Conservation (phyloP, 371 early-diverging fungal genomes). For the Batkoa obscura region DNA sequence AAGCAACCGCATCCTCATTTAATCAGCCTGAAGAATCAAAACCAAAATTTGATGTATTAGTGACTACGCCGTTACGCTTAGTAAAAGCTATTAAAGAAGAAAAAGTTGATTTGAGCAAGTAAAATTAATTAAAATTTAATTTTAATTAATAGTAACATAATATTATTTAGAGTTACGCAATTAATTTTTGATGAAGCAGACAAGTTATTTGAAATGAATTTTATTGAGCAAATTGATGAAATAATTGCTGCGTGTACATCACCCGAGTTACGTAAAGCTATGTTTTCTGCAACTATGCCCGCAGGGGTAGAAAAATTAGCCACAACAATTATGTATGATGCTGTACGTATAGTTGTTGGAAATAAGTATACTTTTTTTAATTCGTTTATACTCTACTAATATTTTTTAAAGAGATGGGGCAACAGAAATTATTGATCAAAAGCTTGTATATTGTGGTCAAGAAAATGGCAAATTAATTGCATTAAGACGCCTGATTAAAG, state of each 20-base stretch:
- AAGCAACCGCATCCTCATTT: constrained; percentile 40
- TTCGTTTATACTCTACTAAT: not conserved
- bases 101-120: constrained; percentile 50
- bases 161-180: constrained; percentile 35
- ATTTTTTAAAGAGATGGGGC: constrained; percentile 52
- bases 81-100: constrained; percentile 70
- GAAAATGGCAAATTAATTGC: constrained; percentile 88
- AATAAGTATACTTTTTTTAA: constrained; percentile 29
- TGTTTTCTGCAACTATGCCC: constrained; percentile 92
- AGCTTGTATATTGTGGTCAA: constrained; percentile 76
- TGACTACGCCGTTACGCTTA: constrained; percentile 78
- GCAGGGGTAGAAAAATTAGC: constrained; percentile 81
- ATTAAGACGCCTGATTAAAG: constrained; percentile 66
- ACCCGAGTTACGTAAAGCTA: constrained; percentile 45
- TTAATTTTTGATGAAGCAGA: constrained; percentile 90
- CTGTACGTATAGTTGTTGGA: constrained; percentile 79
- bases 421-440: constrained; percentile 76
- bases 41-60: constrained; percentile 69
- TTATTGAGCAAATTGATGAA: constrained; percentile 75
- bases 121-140: constrained; percentile 7
- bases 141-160: not conserved
- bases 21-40: constrained; percentile 39
- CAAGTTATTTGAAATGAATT: constrained; percentile 74
- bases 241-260: constrained; percentile 72
- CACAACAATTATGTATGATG: constrained; percentile 68